A percentile compares a stretch with the other conserved stretches of the same genome.
Evolutionary conservation across 805 yeast genomes (phyloP).

Genomic region (Kodamaea neixiangensis): DNA sequence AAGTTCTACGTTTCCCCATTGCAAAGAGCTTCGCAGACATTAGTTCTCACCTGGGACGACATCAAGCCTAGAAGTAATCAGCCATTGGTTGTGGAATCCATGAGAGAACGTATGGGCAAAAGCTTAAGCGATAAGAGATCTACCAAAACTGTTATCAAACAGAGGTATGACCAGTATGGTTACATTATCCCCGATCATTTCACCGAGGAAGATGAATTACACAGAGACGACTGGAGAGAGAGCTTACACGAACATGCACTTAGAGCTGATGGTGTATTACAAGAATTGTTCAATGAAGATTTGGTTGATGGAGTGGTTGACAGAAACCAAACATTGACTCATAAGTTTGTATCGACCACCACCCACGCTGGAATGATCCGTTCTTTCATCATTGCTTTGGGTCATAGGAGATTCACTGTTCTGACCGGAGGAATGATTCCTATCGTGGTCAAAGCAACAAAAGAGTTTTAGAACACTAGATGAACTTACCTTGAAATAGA

Average conservation of each 20-base stretch:
- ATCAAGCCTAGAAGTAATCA: conserved; percentile 23
- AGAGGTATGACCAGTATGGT: conserved; percentile 41
- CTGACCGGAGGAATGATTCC: conserved; percentile 68
- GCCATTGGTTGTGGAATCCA: conserved; percentile 41
- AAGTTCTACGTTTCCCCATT: conserved; percentile 62
- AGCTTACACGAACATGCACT: conserved; percentile 48
- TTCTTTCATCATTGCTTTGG: conserved; percentile 49
- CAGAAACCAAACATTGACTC: conserved; percentile 20
- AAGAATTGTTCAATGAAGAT: conserved; percentile 29
- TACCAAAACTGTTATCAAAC: conserved; percentile 33
- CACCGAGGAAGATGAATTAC: conserved; percentile 51
- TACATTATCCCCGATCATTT: conserved; percentile 48
- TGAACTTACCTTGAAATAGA: not conserved
- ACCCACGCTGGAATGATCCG: conserved; percentile 64
- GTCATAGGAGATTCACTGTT: conserved; percentile 57
- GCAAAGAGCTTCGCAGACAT: conserved; percentile 60
- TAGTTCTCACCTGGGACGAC: conserved; percentile 51
- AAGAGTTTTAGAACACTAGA: not conserved
- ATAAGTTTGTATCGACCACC: conserved; percentile 45
- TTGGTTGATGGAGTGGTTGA: conserved; percentile 18
- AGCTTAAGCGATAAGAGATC: conserved; percentile 64
- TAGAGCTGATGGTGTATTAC: conserved; percentile 49
- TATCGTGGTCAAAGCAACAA: conserved; percentile 50
- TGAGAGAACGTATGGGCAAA: conserved; percentile 62
- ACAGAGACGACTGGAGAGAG: conserved; percentile 50